Evolutionary conservation across 2,329 filamentous ascomycete genomes (phyloP).

Genomic region (Exserohilum turcica): DNA sequence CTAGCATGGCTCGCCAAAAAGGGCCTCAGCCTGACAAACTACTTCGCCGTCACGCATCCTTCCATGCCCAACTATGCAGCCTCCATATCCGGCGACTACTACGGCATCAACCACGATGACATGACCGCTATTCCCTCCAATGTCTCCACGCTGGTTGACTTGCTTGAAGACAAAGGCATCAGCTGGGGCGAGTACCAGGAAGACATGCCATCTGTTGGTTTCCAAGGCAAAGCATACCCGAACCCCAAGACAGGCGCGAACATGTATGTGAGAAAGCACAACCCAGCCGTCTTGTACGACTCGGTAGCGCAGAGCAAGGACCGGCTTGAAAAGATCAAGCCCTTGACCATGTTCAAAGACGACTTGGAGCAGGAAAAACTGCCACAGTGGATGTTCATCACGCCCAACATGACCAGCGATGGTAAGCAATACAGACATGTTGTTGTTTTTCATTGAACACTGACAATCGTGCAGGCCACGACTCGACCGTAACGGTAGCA

Average conservation of each 20-base stretch:
- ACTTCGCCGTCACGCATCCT: conserved; percentile 67
- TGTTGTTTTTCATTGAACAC: background rate
- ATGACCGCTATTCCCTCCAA: conserved; percentile 57
- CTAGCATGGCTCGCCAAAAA: conserved; percentile 62
- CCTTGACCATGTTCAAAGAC: conserved; percentile 67
- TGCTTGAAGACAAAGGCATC: conserved; percentile 50
- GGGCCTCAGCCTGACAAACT: conserved; percentile 65
- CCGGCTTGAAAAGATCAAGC: conserved; percentile 73
- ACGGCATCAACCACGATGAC: conserved; percentile 72
- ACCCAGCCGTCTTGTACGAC: conserved; percentile 69
- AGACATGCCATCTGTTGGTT: conserved; percentile 75
- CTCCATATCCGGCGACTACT: conserved; percentile 71
- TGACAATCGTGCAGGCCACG: conserved; percentile 55
- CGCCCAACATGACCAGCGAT: conserved; percentile 74
- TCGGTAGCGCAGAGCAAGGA: conserved; percentile 63
- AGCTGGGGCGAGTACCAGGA: conserved; percentile 72
- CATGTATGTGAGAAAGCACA: conserved; percentile 85
- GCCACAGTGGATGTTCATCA: conserved; percentile 44
- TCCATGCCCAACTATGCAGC: conserved; percentile 79
- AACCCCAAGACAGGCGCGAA: conserved; percentile 70
- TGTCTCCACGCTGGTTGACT: conserved; percentile 48
- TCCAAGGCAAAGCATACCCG: conserved; percentile 63
- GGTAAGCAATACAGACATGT: conserved; percentile 46
- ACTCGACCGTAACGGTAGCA: conserved; percentile 71
- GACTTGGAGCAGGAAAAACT: conserved; percentile 31